These are phyloP conservation scores for Diaporthe caulivora DNA, from an alignment of 2,329 filamentous ascomycete species.

Conservation along the genomic window DNA sequence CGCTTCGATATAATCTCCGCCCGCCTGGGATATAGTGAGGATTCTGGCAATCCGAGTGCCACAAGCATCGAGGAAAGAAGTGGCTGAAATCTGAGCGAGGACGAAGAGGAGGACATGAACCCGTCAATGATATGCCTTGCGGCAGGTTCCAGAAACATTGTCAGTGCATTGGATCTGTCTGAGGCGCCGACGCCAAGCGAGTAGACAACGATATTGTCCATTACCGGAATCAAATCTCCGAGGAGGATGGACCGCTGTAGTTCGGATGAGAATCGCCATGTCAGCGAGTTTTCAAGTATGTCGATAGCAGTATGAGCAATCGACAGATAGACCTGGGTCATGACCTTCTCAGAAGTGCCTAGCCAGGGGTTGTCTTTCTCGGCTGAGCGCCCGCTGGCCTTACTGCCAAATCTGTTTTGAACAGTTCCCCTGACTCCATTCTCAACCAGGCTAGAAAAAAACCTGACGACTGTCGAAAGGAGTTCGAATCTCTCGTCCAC, in stretches of 20 bases:
- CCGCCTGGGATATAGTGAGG: slow-evolving; percentile 72
- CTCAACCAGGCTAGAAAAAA: slow-evolving; percentile 82
- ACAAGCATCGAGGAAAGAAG: slow-evolving; percentile 78
- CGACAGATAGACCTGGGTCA: slow-evolving; percentile 77
- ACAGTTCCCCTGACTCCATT: slow-evolving; percentile 80
- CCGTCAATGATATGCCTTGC: slow-evolving; percentile 82
- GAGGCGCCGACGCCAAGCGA: slow-evolving; percentile 77
- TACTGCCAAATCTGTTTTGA: slow-evolving; percentile 70
- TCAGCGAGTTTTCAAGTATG: slow-evolving; percentile 85
- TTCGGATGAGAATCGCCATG: slow-evolving; percentile 83
- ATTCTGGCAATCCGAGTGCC: slow-evolving; percentile 69
- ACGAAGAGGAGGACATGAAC: slow-evolving; percentile 78
- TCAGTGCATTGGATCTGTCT: slow-evolving; percentile 50
- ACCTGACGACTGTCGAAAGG: slow-evolving; percentile 76
- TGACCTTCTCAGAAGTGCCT: slow-evolving; percentile 82
- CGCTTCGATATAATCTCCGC: slow-evolving; percentile 70
- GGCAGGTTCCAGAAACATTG: slow-evolving; percentile 75
- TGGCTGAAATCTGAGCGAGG: slow-evolving; percentile 81
- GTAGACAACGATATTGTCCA: slow-evolving; percentile 78
- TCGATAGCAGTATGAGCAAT: slow-evolving; percentile 84
- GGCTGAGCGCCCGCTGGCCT: slow-evolving; percentile 60
- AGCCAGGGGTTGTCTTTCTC: slow-evolving; percentile 69
- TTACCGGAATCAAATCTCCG: slow-evolving; percentile 74
- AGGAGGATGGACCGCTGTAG: slow-evolving; percentile 78
- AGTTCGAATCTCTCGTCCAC: slow-evolving; percentile 82